These are phyloP conservation scores for Aspergillus texensis DNA, from an alignment of 2,329 filamentous ascomycete genomes.

Conservation along the genomic window DNA sequence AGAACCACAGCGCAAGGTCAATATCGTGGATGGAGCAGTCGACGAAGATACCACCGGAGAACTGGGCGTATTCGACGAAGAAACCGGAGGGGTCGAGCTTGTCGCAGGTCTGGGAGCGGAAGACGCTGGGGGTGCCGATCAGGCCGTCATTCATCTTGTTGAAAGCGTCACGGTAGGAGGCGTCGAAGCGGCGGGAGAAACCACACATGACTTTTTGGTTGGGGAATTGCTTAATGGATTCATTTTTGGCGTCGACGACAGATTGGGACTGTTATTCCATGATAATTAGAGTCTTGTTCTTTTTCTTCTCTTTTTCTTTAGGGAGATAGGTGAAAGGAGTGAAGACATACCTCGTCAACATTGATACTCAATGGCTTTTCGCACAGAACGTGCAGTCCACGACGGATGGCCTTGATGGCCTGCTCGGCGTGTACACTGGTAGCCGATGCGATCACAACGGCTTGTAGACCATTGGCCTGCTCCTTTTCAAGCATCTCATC, in stretches of 20 bases:
- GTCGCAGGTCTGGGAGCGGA: conserved; percentile 68
- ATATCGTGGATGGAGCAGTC: conserved; percentile 72
- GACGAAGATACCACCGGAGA: conserved; percentile 68
- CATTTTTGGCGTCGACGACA: neutral
- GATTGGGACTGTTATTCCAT: neutral
- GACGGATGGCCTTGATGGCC: conserved; percentile 57
- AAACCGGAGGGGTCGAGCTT: conserved; percentile 66
- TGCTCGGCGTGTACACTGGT: conserved; percentile 60
- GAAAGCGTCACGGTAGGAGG: conserved; percentile 63
- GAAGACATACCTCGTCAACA: conserved; percentile 55
- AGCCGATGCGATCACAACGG: conserved; percentile 56
- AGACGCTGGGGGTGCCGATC: conserved; percentile 62
- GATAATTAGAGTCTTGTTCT: neutral
- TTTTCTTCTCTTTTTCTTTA: neutral
- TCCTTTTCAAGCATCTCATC: conserved; percentile 57
- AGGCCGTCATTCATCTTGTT: conserved; percentile 53
- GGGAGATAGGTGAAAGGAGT: neutral
- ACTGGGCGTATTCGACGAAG: conserved; percentile 67
- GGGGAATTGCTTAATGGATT: neutral
- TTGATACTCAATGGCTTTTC: conserved; percentile 57
- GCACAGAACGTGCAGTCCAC: conserved; percentile 57
- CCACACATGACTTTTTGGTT: conserved; percentile 66
- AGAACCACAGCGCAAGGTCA: conserved; percentile 65
- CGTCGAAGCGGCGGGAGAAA: conserved; percentile 68
- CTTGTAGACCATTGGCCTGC: conserved; percentile 45